A percentile compares a stretch with the other conserved stretches of the same genome.
Conservation (phyloP, 164 flowering plant genomes). For the Nymphaea colorata region DNA sequence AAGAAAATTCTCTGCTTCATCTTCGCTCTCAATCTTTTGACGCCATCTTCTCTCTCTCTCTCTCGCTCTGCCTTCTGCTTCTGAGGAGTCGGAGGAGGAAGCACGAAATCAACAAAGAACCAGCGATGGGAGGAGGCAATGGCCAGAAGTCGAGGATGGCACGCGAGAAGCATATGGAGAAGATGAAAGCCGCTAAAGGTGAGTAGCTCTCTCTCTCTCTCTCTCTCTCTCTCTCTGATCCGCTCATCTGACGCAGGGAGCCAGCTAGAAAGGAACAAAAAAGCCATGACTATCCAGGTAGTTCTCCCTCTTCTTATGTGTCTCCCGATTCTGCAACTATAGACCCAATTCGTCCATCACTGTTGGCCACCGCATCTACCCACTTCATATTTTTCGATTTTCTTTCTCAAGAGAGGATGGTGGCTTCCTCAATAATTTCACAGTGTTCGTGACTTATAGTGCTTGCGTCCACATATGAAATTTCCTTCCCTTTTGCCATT, state of each 20-base stretch:
- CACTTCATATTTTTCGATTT: no score
- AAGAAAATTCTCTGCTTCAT: no score
- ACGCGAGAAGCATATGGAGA: constrained; percentile 38
- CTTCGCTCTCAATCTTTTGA: background rate
- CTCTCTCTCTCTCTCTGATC: background rate
- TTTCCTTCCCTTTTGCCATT: no score
- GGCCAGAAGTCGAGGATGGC: constrained; percentile 41
- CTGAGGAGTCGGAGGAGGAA: no score
- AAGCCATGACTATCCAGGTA: constrained; percentile 43
- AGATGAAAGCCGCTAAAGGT: constrained; percentile 26
- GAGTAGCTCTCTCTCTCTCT: background rate
- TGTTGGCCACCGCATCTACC: no score
- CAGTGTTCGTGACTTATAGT: no score
- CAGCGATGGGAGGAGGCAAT: constrained; percentile 39
- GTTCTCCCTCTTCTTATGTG: background rate
- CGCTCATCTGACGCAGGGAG: constrained; percentile 20
- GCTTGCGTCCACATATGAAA: no score
- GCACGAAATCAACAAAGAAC: no score
- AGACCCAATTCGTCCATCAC: no score
- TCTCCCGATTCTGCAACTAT: no score
- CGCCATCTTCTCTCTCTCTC: background rate
- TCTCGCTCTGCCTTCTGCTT: background rate
- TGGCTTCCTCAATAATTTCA: no score
- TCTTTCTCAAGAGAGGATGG: no score
- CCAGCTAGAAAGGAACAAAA: constrained; percentile 35